Base-by-base conservation (phyloP, 768 basidiomycete genomes). In the Trametes punicea region DNA sequence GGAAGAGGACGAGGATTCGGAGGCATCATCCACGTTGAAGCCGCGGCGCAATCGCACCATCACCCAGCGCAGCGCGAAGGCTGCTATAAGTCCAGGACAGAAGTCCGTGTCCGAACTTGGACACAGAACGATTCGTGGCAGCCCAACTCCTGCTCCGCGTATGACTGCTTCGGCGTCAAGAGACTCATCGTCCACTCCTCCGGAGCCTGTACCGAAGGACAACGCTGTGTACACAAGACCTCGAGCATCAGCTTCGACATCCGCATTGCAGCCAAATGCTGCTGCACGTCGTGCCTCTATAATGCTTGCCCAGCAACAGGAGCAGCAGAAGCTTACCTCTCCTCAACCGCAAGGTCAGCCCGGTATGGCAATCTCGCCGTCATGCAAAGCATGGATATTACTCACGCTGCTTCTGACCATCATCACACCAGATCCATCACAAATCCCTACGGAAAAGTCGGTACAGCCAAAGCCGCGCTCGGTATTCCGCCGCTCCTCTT, bases 241-340 rank as follows among this genome's bases (percentile, higher is more conserved):
- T n/a, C 75, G 80, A 1, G 81, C 82, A 23, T 84, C 82, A 45
- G 73, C 70, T 38, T 87, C 85, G 8, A 77, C 82, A 2, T 83
- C 83, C 60, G 84, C 85, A 4, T 54, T 83, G 34, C 69, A 74
- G 2, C 83, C 83, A 0, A 76, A 72, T 41, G 73, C 75, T 23
- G 79, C 81, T 8, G 81, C 81, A 0, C 77, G 75, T 53, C 73
- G 77, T 31, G 84, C 81, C 1, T 81, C 79, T 31, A 30, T 63
- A 56, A 25, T 57, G 31, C 50, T 58, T 10, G 56, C 65, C 18
- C 58, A 59, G 41, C 46, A 53, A 23, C 31, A 20, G 10, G 31
- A 13, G 23, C 40, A 41, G 20, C 47, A 46, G 16, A 50, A 15
- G n/a, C 54, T 45, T 38, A 11, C 44, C 15, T 34, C 31, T 18